Base-by-base conservation (phyloP, 1,284 basidiomycete species). In the Naganishia cerealis region DNA sequence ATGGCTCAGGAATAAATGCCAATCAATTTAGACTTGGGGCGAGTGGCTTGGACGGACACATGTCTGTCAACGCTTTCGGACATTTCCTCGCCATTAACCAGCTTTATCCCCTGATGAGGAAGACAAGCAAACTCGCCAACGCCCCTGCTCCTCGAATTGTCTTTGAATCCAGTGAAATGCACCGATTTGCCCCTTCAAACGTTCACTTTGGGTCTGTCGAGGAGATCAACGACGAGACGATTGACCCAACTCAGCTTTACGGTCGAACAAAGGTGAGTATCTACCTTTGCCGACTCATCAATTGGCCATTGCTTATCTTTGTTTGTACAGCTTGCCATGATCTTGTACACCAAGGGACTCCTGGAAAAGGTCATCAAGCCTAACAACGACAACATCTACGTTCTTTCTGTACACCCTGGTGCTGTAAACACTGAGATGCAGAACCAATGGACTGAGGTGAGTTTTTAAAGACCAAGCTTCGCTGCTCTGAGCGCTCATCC, bases 81-180 rank as follows among this genome's bases (percentile, higher is more conserved):
- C 82, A 84, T 74, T 82, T 81, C 76, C 77, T 81, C 71, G 79
- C 81, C 69, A 77, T 82, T 74, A 84, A 84, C 75, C 81, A 73
- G 38, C 76, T 83, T 66, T 80, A 83, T 67, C 82, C 82, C 1
- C 77, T 83, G 62, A 72, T 83, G 53, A 79, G 79, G 66, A 79
- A 80, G 72, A 82, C 81, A 10, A 76, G 80, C 33, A 74, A 72
- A 55, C 59, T 77, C 13, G 75, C 76, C 56, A 65, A 74, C 12
- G 57, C 75, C 0, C 68, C 69, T 13, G 73, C 72, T 24, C 81
- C 81, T 0, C 80, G 83, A 29, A 82, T 84, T 75, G 77, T 84
- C 57, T 79, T 77, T 67, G 75, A 84, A 59, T 80, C 82, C 26
- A 81, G 80, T 53, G 79, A 81, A 71, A 78, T 83, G 67, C 83